Conservation (phyloP, 495 filamentous ascomycete species). For the Podospora australis region DNA sequence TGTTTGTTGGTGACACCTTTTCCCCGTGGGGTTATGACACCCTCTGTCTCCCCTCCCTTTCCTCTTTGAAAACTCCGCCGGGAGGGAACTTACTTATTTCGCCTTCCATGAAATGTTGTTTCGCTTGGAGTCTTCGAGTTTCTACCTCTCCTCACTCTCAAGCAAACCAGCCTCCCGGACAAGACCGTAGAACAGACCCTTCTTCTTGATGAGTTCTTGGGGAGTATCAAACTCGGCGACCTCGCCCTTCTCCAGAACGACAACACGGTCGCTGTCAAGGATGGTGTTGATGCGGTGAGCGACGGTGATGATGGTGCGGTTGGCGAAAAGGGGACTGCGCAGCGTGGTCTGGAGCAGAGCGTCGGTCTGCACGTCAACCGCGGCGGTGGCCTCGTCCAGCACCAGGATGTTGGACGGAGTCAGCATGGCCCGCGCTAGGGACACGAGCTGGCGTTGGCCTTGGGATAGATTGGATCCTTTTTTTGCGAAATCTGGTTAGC, state of each 20-base stretch:
- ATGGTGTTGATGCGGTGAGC: conserved; percentile 97
- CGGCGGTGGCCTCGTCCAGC: conserved; percentile 93
- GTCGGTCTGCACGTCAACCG: conserved; percentile 93
- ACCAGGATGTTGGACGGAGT: conserved; percentile 96
- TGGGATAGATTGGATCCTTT: conserved; percentile 74
- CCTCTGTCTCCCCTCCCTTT: background rate
- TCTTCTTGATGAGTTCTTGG: conserved; percentile 34
- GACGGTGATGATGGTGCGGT: conserved; percentile 96
- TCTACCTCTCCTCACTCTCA: conserved; percentile 12
- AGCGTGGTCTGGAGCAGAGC: conserved; percentile 68
- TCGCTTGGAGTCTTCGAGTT: no score
- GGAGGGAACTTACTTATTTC: no score
- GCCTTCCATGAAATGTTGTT: no score
- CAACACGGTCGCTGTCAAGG: conserved; percentile 82
- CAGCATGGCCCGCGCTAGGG: conserved; percentile 84
- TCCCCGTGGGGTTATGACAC: no score
- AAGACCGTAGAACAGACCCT: conserved; percentile 39
- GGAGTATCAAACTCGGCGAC: conserved; percentile 45
- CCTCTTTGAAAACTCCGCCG: no score
- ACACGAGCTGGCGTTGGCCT: conserved; percentile 87
- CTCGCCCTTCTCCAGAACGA: conserved; percentile 66
- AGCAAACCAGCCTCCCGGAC: conserved; percentile 43
- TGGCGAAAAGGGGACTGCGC: conserved; percentile 61
- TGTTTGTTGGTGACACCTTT: background rate
- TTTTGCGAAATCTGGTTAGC: no score